Percentiles rank a stretch among this genome's conserved stretches.
phyloP scores from a whole-genome alignment of 768 basidiomycete species.

The Neoboletus magnificus region DNA sequence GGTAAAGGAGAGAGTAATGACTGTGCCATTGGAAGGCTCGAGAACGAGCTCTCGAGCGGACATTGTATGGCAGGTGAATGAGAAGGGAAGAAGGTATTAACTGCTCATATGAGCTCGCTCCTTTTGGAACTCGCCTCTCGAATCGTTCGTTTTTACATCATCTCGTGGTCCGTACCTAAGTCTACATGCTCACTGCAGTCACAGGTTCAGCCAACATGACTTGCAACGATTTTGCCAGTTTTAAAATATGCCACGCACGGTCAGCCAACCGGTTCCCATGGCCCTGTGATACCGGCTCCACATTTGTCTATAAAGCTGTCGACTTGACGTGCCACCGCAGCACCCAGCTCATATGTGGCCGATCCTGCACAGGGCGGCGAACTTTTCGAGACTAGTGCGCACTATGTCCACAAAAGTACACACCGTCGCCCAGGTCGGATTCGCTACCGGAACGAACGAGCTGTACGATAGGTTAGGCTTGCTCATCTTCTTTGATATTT shows the following conservation, averaged over 20 bases:
- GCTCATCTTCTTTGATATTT: too few species aligned
- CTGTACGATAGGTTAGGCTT: conserved; percentile 50
- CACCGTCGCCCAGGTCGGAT: conserved; percentile 65
- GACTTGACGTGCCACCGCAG: not conserved
- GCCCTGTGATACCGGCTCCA: conserved; percentile 1
- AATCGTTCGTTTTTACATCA: not conserved
- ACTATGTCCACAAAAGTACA: conserved; percentile 49
- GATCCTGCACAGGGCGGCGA: not conserved
- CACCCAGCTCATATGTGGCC: not conserved
- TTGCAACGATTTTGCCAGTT: not conserved
- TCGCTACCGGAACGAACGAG: conserved; percentile 78
- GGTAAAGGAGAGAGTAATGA: conserved; percentile 26
- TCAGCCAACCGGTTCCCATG: not conserved
- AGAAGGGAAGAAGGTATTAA: not conserved
- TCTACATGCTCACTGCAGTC: too few species aligned
- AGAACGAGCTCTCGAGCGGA: conserved; percentile 20
- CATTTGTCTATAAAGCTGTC: not conserved
- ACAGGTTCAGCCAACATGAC: not conserved
- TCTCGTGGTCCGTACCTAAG: too few species aligned
- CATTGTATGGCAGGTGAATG: conserved; percentile 7
- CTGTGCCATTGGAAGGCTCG: conserved; percentile 6
- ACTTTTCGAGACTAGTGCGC: not conserved
- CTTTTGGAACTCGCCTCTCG: not conserved
- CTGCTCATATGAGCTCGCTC: not conserved
- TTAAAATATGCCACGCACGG: not conserved